These are phyloP conservation scores for Bombardia bombarda DNA, from an alignment of 495 filamentous ascomycete genomes.

Conservation along the genomic window DNA sequence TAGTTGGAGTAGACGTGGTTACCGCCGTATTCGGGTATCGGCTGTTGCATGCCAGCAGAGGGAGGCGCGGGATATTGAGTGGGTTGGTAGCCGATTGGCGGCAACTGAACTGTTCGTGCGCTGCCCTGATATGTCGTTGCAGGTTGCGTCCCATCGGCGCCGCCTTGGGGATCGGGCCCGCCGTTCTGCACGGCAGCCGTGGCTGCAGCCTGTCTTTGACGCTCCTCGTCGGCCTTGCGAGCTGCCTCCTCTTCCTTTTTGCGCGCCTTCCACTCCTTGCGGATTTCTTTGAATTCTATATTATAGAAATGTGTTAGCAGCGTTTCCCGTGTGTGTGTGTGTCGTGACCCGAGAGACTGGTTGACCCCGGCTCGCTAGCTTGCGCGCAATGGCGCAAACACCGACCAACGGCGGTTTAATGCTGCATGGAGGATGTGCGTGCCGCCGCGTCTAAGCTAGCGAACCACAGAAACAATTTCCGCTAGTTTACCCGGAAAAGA, in stretches of 20 bases:
- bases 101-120: slow-evolving; percentile 61
- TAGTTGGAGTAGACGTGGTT: slow-evolving; percentile 49
- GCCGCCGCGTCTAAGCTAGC: slow-evolving; percentile 9
- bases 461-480: slow-evolving; percentile 4
- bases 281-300: slow-evolving; percentile 97
- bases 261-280: slow-evolving; percentile 96
- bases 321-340: neutral
- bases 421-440: slow-evolving; percentile 3
- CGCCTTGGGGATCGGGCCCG: slow-evolving; percentile 39
- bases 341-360: slow-evolving; percentile 4
- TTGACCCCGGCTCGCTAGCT: slow-evolving; percentile 10
- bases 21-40: slow-evolving; percentile 54
- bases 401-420: slow-evolving; percentile 4
- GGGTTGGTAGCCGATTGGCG: slow-evolving; percentile 77
- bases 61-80: slow-evolving; percentile 61
- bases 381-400: slow-evolving; percentile 9
- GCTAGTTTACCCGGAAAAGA: slow-evolving; percentile 4
- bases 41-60: slow-evolving; percentile 51
- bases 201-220: slow-evolving; percentile 59
- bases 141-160: slow-evolving; percentile 50
- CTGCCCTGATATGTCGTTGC: slow-evolving; percentile 53
- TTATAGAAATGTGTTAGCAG: slow-evolving; percentile 22
- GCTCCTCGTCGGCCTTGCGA: slow-evolving; percentile 88
- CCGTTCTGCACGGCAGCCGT: slow-evolving; percentile 42
- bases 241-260: slow-evolving; percentile 96